These are phyloP conservation scores for Sporothrix mexicana DNA, from an alignment of 2,329 filamentous ascomycete genomes.

Conservation along the genomic window DNA sequence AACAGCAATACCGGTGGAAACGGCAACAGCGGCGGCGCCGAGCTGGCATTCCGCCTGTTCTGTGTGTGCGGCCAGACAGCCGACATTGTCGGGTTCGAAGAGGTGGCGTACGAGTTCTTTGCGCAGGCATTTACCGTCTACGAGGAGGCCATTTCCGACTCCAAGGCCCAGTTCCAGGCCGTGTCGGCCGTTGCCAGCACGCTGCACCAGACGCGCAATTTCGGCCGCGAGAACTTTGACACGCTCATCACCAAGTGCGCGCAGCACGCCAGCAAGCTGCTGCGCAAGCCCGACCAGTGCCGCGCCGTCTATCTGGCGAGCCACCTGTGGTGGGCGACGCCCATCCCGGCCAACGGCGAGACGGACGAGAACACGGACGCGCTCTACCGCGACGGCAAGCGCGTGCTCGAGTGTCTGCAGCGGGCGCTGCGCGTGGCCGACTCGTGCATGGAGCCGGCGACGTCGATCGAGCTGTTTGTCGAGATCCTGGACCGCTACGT, in stretches of 20 bases:
- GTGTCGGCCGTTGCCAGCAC: conserved; percentile 92
- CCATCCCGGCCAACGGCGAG: conserved; percentile 76
- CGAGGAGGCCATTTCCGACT: conserved; percentile 94
- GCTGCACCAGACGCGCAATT: conserved; percentile 85
- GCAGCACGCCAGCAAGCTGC: conserved; percentile 91
- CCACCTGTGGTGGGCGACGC: conserved; percentile 97
- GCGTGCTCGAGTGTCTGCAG: conserved; percentile 94
- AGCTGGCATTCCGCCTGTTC: conserved; percentile 87
- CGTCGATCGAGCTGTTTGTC: conserved; percentile 96
- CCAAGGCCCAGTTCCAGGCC: conserved; percentile 95
- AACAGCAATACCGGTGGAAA: conserved; percentile 18
- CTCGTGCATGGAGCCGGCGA: conserved; percentile 97
- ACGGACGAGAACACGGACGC: conserved; percentile 72
- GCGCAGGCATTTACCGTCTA: conserved; percentile 98
- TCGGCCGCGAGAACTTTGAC: conserved; percentile 97
- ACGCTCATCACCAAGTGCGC: conserved; percentile 98
- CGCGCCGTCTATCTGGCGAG: conserved; percentile 95
- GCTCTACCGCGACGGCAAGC: conserved; percentile 97
- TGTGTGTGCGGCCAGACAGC: conserved; percentile 91
- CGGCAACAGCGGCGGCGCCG: conserved; percentile 71
- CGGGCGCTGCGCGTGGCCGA: conserved; percentile 94
- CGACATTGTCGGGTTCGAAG: conserved; percentile 88
- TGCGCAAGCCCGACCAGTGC: conserved; percentile 98
- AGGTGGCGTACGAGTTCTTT: conserved; percentile 97
- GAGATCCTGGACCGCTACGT: conserved; percentile 98